Conservation (phyloP, 176 grass and related monocot species). For the Aegilops longissima region DNA sequence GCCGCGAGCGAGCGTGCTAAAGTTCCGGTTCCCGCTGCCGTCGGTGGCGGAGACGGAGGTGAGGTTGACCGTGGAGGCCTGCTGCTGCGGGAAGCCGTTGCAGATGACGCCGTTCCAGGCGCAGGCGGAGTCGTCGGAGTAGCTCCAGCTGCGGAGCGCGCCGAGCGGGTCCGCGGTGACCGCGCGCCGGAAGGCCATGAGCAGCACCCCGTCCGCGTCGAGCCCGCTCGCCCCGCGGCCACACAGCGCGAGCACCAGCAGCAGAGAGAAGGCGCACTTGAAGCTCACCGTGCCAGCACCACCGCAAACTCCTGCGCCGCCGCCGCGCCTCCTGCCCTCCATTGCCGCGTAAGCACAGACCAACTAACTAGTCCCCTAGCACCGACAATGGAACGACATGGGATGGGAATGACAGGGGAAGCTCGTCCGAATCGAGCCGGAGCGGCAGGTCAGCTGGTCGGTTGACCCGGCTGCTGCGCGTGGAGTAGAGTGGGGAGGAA, state of each 20-base stretch:
- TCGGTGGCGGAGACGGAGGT: constrained; percentile 11
- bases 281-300: not conserved
- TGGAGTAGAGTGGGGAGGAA: not conserved
- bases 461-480: not conserved
- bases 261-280: not conserved
- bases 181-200: constrained; percentile 77
- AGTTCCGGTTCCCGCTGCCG: not conserved
- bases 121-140: constrained; percentile 54
- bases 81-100: constrained; percentile 56
- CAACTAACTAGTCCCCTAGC: not conserved
- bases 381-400: not conserved
- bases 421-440: not conserved
- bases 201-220: constrained; percentile 61
- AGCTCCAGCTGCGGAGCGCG: constrained; percentile 65
- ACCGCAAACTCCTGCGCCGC: no score
- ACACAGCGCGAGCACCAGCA: not conserved
- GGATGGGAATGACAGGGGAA: not conserved
- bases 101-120: constrained; percentile 88
- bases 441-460: not conserved
- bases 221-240: constrained; percentile 25
- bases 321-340: not conserved
- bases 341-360: not conserved
- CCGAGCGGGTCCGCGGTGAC: constrained; percentile 63
- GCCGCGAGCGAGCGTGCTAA: not conserved
- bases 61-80: not conserved